Conservation (phyloP, 2,329 filamentous ascomycete species). For the Mollisiaceae sp. region DNA sequence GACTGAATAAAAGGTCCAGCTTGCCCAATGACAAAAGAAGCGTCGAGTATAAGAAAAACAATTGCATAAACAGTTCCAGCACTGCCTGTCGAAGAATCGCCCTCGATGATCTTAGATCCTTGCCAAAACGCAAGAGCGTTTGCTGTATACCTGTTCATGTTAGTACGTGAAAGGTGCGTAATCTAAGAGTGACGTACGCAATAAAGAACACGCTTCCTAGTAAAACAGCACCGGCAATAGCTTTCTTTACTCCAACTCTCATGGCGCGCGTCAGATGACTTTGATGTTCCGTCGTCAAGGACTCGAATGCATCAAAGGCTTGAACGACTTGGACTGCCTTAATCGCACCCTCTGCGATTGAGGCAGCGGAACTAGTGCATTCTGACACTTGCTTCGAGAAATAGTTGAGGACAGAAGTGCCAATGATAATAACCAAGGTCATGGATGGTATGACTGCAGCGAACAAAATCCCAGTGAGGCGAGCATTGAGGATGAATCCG, state of each 20-base stretch:
- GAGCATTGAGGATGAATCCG: slow-evolving; percentile 61
- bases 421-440: slow-evolving; percentile 53
- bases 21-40: slow-evolving; percentile 42
- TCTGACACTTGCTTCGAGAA: slow-evolving; percentile 50
- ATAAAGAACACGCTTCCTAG: slow-evolving; percentile 61
- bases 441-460: slow-evolving; percentile 55
- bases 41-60: slow-evolving; percentile 58
- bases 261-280: slow-evolving; percentile 50
- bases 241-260: slow-evolving; percentile 54
- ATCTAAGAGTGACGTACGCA: slow-evolving; percentile 48
- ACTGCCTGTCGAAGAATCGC: slow-evolving; percentile 27
- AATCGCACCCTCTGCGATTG: slow-evolving; percentile 57
- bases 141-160: slow-evolving; percentile 51
- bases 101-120: slow-evolving; percentile 53
- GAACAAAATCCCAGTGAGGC: slow-evolving; percentile 59
- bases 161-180: neutral
- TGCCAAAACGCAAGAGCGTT: slow-evolving; percentile 66
- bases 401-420: slow-evolving; percentile 49
- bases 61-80: slow-evolving; percentile 59
- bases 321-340: slow-evolving; percentile 57
- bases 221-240: slow-evolving; percentile 53
- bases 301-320: slow-evolving; percentile 53
- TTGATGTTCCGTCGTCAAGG: slow-evolving; percentile 55
- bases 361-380: slow-evolving; percentile 53
- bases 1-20: slow-evolving; percentile 37